Evolutionary conservation across 139 green algal genomes (phyloP).

Genomic region (Chlamydomonas asymmetrica): DNA sequence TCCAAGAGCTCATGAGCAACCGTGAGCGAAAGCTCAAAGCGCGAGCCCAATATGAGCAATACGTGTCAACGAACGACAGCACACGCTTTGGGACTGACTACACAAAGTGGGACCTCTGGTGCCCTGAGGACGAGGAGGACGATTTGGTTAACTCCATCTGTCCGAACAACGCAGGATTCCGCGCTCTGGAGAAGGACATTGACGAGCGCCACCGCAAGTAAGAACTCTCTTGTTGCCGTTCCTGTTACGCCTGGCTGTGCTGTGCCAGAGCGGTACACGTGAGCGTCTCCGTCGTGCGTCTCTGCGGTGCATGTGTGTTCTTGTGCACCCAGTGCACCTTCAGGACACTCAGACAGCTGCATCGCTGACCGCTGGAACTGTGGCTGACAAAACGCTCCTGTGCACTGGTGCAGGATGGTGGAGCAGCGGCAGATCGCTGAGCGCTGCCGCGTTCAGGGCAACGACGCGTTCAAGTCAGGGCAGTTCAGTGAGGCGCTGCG

Average conservation of each 20-base stretch:
- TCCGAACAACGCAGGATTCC: slow-evolving; percentile 60
- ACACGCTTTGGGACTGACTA: slow-evolving; percentile 66
- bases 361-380: no score
- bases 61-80: slow-evolving; percentile 30
- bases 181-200: slow-evolving; percentile 81
- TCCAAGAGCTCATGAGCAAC: slow-evolving; percentile 59
- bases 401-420: slow-evolving; percentile 57
- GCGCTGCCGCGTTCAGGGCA: slow-evolving; percentile 62
- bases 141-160: slow-evolving; percentile 65
- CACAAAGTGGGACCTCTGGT: slow-evolving; percentile 80
- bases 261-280: slow-evolving; percentile 44
- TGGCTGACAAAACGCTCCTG: no score
- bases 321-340: slow-evolving; percentile 10
- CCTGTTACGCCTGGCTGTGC: no score
- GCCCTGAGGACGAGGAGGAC: slow-evolving; percentile 82
- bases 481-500: slow-evolving; percentile 66
- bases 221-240: no score
- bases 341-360: no score
- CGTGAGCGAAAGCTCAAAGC: slow-evolving; percentile 52
- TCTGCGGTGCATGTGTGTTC: slow-evolving; percentile 7
- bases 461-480: slow-evolving; percentile 53
- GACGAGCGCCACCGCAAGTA: slow-evolving; percentile 63
- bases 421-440: slow-evolving; percentile 71
- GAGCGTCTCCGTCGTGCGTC: not conserved
- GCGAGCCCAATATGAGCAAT: slow-evolving; percentile 50